Evolutionary conservation across 2,329 filamentous ascomycete species (phyloP), one percentile per base, ranked within the genome.

Genomic region (Exophiala phaeomuriformis): DNA sequence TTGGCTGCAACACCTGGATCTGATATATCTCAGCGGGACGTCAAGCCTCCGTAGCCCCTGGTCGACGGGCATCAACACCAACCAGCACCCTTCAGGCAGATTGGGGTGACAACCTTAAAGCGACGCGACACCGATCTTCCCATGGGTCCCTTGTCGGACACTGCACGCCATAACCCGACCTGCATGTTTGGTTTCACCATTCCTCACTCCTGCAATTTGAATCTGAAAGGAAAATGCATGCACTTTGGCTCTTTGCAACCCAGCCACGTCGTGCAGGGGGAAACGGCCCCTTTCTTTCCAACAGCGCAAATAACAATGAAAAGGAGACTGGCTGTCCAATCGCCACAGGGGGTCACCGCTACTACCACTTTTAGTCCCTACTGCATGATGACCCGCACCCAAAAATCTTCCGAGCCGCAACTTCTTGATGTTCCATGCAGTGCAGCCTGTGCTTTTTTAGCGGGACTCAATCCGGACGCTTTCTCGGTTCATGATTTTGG

Each of bases 401-500:
- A 36, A 27, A 49, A 56, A 56, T 53, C 37, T 53, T 52, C 54
- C 54, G 50, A 44, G 35, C 54, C 47, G 50, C 30, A n/a, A 44
- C 35, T 12, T 45, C 49, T 19, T 32, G 12, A 33, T 44, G 27
- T 19, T 42, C 47, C 7, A 10, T 39, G 36, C 36, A n/a, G 19
- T 9, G 5, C 19, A 19, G 19, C 19, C 19, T 19, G 19, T 19
- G 19, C 19, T 19, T 19, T 19, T 19, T 19, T 19, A 19, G 19
- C 19, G 19, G 19, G 19, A 19, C 19, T 19, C 19, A 19, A 19
- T 19, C 19, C 19, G 19, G 19, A 19, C 19, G 19, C 19, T 19
- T 19, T 19, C 19, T 19, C 19, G 19, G 19, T 19, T 19, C 19
- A 19, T 19, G 19, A 19, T 19, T 19, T 19, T 19, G 19, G 19